Evolutionary conservation across 257 asterid genomes (phyloP).

Genomic region (Nicotiana undulata): DNA sequence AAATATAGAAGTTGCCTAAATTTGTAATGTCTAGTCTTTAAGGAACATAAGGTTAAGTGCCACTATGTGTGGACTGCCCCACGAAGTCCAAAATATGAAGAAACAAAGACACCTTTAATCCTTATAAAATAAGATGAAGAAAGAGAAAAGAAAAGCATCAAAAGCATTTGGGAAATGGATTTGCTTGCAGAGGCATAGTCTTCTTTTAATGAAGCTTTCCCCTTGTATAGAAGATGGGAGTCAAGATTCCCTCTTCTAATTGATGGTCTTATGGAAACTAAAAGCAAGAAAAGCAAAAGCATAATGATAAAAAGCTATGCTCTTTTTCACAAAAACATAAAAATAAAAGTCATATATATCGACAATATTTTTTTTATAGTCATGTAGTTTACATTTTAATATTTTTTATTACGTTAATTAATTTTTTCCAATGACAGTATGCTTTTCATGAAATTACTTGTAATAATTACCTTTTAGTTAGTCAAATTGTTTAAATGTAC

Average conservation of each 20-base stretch:
- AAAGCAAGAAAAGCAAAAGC: neutral
- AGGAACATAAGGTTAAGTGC: constrained; percentile 5
- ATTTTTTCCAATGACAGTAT: too few relatives aligned
- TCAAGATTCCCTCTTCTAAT: neutral
- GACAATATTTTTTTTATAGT: neutral
- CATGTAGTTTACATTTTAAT: neutral
- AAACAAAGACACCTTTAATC: neutral
- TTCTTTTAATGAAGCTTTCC: neutral
- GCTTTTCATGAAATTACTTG: too few relatives aligned
- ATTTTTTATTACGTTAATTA: neutral
- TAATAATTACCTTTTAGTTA: too few relatives aligned
- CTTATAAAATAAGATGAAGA: neutral
- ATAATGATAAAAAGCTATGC: neutral
- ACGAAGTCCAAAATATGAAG: neutral
- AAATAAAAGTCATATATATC: neutral
- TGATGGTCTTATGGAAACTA: neutral
- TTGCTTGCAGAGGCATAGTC: neutral
- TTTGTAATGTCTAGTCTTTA: constrained; percentile 12
- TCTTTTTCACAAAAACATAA: neutral
- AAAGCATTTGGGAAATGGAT: neutral
- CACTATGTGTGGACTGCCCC: constrained; percentile 1
- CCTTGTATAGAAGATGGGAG: neutral
- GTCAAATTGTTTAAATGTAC: too few relatives aligned
- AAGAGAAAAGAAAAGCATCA: neutral
- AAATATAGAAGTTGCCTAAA: neutral